Evolutionary conservation across 2,329 filamentous ascomycete species (phyloP).

Genomic region (Trematosphaeria pertusa): DNA sequence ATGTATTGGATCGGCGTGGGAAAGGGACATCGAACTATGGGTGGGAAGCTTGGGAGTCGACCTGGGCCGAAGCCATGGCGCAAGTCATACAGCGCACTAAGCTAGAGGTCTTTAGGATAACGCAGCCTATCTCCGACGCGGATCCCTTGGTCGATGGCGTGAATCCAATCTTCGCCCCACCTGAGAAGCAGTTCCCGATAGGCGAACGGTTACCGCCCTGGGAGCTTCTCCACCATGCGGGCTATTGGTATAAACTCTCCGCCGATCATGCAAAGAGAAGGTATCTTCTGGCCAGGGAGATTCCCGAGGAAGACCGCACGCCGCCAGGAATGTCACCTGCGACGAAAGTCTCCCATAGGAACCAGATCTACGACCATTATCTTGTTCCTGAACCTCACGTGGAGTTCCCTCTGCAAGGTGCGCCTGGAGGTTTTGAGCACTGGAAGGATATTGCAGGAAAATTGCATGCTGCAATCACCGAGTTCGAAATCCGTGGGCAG

Average conservation of each 20-base stretch:
- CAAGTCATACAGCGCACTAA: conserved; percentile 63
- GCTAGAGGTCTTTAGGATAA: conserved; percentile 53
- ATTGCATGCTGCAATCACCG: conserved; percentile 55
- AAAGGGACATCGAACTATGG: conserved; percentile 89
- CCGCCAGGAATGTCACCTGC: conserved; percentile 63
- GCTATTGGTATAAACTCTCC: conserved; percentile 66
- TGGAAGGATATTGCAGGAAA: conserved; percentile 57
- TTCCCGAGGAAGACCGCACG: conserved; percentile 65
- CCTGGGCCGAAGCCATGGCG: conserved; percentile 70
- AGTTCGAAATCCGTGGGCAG: conserved; percentile 62
- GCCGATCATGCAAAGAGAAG: conserved; percentile 60
- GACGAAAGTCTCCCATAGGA: conserved; percentile 61
- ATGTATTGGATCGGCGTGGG: conserved; percentile 81
- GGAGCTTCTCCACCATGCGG: conserved; percentile 66
- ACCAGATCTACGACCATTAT: conserved; percentile 65
- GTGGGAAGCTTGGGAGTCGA: conserved; percentile 91
- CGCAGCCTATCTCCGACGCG: conserved; percentile 23
- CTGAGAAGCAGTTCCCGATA: conserved; percentile 59
- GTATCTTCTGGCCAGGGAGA: conserved; percentile 59
- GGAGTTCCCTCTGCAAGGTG: conserved; percentile 57
- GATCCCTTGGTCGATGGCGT: conserved; percentile 37
- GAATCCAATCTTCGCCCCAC: conserved; percentile 53
- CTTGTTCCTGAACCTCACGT: conserved; percentile 65
- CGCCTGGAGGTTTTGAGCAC: conserved; percentile 57
- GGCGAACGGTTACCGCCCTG: conserved; percentile 63